Percentiles rank a stretch among this genome's conserved stretches.
phyloP scores from a whole-genome alignment of 768 basidiomycete species.

The Mycena vulgaris region DNA sequence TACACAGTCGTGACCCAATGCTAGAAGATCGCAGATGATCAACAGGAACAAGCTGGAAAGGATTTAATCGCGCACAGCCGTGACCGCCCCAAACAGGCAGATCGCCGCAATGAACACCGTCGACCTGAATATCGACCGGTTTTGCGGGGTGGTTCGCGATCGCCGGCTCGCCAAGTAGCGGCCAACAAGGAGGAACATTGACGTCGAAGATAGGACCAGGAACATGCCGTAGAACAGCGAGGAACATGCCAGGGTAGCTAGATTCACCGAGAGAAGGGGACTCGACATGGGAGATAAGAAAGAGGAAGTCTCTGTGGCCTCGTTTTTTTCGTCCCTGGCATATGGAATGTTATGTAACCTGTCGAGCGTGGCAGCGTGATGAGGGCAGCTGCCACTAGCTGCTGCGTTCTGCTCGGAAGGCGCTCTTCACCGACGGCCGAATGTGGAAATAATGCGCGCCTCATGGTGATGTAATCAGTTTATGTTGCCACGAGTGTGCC shows the following conservation, averaged over 20 bases:
- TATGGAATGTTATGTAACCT: conserved; percentile 25
- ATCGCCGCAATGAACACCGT: conserved; percentile 33
- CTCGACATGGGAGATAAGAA: conserved; percentile 22
- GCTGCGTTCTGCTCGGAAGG: no score
- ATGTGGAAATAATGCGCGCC: neutral
- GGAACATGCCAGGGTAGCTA: conserved; percentile 20
- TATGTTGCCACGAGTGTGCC: no score
- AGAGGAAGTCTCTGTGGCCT: neutral
- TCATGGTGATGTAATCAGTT: no score
- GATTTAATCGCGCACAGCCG: conserved; percentile 16
- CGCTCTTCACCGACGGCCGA: neutral
- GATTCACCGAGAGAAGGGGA: conserved; percentile 30
- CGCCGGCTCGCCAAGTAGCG: conserved; percentile 24
- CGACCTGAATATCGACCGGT: conserved; percentile 26
- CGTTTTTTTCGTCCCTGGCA: conserved; percentile 18
- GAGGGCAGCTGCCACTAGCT: neutral
- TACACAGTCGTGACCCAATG: conserved; percentile 35
- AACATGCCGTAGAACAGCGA: conserved; percentile 37
- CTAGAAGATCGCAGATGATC: neutral
- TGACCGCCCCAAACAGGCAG: conserved; percentile 26
- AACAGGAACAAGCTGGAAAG: neutral
- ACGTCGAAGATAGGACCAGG: conserved; percentile 24
- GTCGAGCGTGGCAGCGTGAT: neutral
- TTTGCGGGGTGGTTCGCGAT: neutral
- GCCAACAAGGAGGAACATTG: conserved; percentile 34